Conservation (phyloP, 257 asterid species). For the Plectranthus barbatus region DNA sequence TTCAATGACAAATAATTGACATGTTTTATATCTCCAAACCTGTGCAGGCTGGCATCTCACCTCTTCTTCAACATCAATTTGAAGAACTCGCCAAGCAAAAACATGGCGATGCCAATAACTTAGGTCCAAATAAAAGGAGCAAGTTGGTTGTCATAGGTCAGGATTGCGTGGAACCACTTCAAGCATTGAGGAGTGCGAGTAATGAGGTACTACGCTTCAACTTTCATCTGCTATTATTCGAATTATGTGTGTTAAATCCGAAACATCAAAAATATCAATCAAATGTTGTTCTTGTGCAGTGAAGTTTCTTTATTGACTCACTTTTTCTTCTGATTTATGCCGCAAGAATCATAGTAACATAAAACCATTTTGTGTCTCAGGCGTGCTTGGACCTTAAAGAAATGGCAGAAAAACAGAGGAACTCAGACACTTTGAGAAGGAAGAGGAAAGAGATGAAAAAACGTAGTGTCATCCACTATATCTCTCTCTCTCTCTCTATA, state of each 20-base stretch:
- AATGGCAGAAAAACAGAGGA: conserved; percentile 39
- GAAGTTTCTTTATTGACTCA: neutral
- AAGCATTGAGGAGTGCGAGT: conserved; percentile 65
- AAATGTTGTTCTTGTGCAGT: neutral
- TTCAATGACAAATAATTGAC: neutral
- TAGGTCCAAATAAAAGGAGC: conserved; percentile 43
- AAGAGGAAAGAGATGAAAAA: conserved; percentile 51
- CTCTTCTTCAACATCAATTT: conserved; percentile 75
- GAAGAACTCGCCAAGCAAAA: conserved; percentile 57
- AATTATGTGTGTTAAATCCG: neutral
- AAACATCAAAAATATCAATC: neutral
- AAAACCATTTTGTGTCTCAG: too few species aligned
- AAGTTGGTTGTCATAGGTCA: conserved; percentile 81
- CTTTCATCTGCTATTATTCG: neutral
- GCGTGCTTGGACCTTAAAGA: conserved; percentile 38
- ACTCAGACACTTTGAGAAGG: conserved; percentile 28
- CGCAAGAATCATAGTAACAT: neutral
- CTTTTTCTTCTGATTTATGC: neutral
- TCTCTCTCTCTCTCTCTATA: neutral
- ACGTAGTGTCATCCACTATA: conserved; percentile 20
- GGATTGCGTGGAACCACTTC: conserved; percentile 87
- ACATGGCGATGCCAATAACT: conserved; percentile 18
- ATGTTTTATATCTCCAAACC: neutral
- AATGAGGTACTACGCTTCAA: conserved; percentile 28
- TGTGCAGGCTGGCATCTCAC: conserved; percentile 81